A percentile compares a stretch with the other conserved stretches of the same genome.
phyloP scores from a whole-genome alignment of 306 rosid genomes.

The Vicia faba region DNA sequence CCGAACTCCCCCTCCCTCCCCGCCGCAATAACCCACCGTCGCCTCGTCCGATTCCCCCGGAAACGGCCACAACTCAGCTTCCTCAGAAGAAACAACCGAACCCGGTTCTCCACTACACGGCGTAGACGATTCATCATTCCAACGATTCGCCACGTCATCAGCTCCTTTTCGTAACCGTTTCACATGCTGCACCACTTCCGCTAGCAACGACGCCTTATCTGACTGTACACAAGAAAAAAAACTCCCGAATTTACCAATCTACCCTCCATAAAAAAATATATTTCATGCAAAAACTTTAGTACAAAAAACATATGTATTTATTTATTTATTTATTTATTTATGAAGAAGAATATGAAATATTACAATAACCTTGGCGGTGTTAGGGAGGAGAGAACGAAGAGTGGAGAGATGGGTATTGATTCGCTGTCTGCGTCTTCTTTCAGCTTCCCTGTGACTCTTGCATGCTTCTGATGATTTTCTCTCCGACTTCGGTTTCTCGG shows the following conservation, averaged over 20 bases:
- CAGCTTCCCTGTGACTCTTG: constrained; percentile 87
- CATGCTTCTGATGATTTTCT: constrained; percentile 64
- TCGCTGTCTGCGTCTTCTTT: constrained; percentile 89
- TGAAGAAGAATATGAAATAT: background rate
- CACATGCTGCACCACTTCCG: constrained; percentile 79
- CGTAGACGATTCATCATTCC: constrained; percentile 22
- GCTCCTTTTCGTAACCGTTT: constrained; percentile 59
- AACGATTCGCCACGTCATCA: constrained; percentile 47
- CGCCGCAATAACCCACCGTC: constrained; percentile 55
- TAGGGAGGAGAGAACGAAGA: constrained; percentile 81
- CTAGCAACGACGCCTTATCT: constrained; percentile 84
- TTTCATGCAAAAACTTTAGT: no score
- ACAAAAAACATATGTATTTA: no score
- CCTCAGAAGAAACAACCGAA: constrained; percentile 30
- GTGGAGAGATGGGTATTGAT: constrained; percentile 88
- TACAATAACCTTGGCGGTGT: constrained; percentile 54
- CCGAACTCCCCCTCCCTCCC: constrained; percentile 31
- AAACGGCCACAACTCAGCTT: constrained; percentile 44
- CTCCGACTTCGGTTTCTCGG: constrained; percentile 45
- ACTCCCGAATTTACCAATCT: constrained; percentile 17
- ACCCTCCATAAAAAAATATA: background rate
- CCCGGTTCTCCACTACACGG: constrained; percentile 17
- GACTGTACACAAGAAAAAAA: constrained; percentile 45
- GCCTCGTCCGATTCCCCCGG: constrained; percentile 73
- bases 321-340: no score